These are phyloP conservation scores for Hypoxylon sp. DNA, from an alignment of 2,329 filamentous ascomycete genomes.

Conservation along the genomic window DNA sequence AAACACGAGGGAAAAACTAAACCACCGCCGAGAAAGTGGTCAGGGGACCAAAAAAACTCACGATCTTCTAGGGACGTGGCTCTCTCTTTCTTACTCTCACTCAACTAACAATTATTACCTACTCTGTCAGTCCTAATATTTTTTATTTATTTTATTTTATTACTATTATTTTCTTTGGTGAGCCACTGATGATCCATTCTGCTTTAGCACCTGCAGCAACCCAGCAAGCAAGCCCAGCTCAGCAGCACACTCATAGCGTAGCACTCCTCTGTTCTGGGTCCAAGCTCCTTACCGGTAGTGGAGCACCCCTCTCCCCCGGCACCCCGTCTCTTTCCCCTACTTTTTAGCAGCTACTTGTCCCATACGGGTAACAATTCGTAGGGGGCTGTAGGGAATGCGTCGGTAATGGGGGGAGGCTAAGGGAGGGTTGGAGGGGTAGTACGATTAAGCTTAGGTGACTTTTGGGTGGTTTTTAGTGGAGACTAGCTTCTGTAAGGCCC, in stretches of 20 bases:
- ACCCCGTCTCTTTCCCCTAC: not conserved
- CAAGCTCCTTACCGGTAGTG: slow-evolving; percentile 8
- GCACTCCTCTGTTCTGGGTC: slow-evolving; percentile 1
- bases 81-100: no score
- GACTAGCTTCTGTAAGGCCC: slow-evolving; percentile 16
- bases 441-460: slow-evolving; percentile 31
- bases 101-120: slow-evolving; percentile 33
- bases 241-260: no score
- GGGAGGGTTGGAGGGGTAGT: slow-evolving; percentile 27
- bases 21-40: slow-evolving; percentile 33
- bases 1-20: slow-evolving; percentile 38
- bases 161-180: slow-evolving; percentile 10
- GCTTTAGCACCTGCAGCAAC: not conserved
- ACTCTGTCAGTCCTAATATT: not conserved
- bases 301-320: not conserved
- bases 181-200: slow-evolving; percentile 31
- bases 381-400: not conserved
- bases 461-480: slow-evolving; percentile 16
- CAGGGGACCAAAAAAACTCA: slow-evolving; percentile 40
- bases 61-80: slow-evolving; percentile 34
- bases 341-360: not conserved
- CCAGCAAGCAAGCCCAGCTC: not conserved
- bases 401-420: slow-evolving; percentile 1
- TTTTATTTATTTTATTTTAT: slow-evolving; percentile 1
- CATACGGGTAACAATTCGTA: not conserved